These are phyloP conservation scores for Acidiella bohemica DNA, from an alignment of 495 filamentous ascomycete genomes.

Conservation along the genomic window DNA sequence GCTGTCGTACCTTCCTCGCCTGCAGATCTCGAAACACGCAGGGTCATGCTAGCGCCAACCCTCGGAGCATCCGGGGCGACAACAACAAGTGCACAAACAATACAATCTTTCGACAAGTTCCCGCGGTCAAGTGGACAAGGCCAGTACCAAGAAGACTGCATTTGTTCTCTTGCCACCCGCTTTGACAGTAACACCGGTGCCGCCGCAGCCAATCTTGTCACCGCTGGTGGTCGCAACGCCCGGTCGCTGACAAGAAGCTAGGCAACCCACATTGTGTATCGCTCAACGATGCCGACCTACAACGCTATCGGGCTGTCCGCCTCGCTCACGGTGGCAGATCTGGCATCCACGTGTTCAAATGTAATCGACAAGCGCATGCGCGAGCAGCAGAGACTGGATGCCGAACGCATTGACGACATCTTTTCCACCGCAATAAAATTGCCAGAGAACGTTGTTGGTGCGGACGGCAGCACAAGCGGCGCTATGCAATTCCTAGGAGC, in stretches of 20 bases:
- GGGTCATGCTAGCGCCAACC: too few species aligned
- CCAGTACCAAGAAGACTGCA: too few species aligned
- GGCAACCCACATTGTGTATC: too few species aligned
- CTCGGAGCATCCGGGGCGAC: too few species aligned
- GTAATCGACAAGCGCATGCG: conserved; percentile 10
- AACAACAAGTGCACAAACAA: too few species aligned
- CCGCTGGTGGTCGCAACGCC: too few species aligned
- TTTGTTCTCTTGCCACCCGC: too few species aligned
- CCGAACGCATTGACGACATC: conserved; percentile 6
- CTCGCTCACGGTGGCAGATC: conserved; percentile 19
- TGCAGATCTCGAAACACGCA: too few species aligned
- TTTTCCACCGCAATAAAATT: conserved; percentile 3
- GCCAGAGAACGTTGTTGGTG: conserved; percentile 1
- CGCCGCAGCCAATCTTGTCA: too few species aligned
- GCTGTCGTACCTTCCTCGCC: too few species aligned
- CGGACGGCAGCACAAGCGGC: conserved; percentile 6
- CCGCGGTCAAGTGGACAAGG: not conserved
- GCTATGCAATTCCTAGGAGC: conserved; percentile 22
- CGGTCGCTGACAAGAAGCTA: too few species aligned
- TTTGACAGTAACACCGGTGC: too few species aligned
- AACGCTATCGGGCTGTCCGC: conserved; percentile 12
- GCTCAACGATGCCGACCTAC: conserved; percentile 23
- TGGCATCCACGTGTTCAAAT: conserved; percentile 10
- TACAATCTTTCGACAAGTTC: not conserved
- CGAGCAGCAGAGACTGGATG: conserved; percentile 6